Percentiles rank a stretch among this genome's conserved stretches.
phyloP scores from a whole-genome alignment of 768 basidiomycete genomes.

The Tricholoma matsutake region DNA sequence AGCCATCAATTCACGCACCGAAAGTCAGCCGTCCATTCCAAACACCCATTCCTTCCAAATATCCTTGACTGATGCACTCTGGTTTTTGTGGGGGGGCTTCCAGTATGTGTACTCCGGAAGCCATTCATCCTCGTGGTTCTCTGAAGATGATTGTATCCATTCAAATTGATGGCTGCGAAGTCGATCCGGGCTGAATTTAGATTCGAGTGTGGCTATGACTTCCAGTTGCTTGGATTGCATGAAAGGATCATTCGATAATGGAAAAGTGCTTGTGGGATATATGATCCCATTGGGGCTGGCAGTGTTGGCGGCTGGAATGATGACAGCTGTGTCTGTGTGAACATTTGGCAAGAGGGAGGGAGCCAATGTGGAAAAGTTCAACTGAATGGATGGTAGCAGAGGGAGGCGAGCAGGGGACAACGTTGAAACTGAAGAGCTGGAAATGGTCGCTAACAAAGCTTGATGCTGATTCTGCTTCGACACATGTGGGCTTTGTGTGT shows the following conservation, averaged over 20 bases:
- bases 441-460: no score
- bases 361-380: no score
- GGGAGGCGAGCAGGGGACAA: no score
- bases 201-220: not conserved
- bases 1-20: constrained; percentile 11
- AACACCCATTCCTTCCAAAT: constrained; percentile 26
- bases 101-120: constrained; percentile 23
- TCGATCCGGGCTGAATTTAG: not conserved
- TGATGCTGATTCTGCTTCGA: no score
- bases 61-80: constrained; percentile 14
- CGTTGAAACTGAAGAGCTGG: no score
- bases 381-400: no score
- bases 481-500: not conserved
- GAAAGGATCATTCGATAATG: no score
- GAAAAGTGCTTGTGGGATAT: no score
- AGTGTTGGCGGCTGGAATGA: no score
- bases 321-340: not conserved
- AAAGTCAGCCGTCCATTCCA: constrained; percentile 26
- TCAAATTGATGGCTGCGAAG: constrained; percentile 15
- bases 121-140: constrained; percentile 17
- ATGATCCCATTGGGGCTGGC: no score
- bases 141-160: constrained; percentile 18
- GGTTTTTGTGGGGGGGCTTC: constrained; percentile 6
- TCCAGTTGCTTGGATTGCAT: no score
- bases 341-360: no score